Percentiles rank a stretch among this genome's conserved stretches.
phyloP scores from a whole-genome alignment of 768 basidiomycete species.

The Tulasnella sp. region DNA sequence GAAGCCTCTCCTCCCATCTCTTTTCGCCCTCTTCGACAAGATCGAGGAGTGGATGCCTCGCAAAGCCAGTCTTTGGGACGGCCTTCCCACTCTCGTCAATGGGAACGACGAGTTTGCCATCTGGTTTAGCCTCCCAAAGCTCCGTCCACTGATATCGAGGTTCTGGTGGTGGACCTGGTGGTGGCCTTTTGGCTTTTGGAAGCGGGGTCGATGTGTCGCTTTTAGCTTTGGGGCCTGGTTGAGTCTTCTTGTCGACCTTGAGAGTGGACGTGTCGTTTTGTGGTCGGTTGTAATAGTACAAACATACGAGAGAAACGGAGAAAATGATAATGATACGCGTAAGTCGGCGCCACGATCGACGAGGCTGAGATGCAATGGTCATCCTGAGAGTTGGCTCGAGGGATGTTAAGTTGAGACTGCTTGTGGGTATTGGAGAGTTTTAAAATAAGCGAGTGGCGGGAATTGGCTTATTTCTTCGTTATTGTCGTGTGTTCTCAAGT shows the following conservation, averaged over 20 bases:
- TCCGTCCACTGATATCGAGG: not conserved
- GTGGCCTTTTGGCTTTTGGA: not conserved
- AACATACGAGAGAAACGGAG: not conserved
- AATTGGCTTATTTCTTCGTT: too few relatives aligned
- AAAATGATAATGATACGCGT: not conserved
- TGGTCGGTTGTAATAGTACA: not conserved
- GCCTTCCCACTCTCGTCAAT: not conserved
- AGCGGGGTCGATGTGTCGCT: not conserved
- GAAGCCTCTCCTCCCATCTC: not conserved
- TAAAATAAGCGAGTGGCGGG: too few relatives aligned
- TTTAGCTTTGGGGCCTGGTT: not conserved
- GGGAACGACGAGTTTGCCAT: conserved; percentile 1
- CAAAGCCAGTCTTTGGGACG: not conserved
- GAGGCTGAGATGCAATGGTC: not conserved
- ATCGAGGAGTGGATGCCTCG: conserved; percentile 35
- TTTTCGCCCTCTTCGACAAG: conserved; percentile 30
- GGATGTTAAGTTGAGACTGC: not conserved
- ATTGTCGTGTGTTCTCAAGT: too few relatives aligned
- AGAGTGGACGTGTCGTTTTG: not conserved
- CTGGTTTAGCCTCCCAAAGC: not conserved
- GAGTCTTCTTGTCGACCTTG: too few relatives aligned
- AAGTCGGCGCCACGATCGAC: not conserved
- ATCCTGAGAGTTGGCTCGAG: not conserved
- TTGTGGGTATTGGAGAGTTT: too few relatives aligned
- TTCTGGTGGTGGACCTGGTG: too few relatives aligned